Percentiles rank a stretch among this genome's conserved stretches.
Conservation (phyloP, 305 asterid species). For the Solanum hybrid region DNA sequence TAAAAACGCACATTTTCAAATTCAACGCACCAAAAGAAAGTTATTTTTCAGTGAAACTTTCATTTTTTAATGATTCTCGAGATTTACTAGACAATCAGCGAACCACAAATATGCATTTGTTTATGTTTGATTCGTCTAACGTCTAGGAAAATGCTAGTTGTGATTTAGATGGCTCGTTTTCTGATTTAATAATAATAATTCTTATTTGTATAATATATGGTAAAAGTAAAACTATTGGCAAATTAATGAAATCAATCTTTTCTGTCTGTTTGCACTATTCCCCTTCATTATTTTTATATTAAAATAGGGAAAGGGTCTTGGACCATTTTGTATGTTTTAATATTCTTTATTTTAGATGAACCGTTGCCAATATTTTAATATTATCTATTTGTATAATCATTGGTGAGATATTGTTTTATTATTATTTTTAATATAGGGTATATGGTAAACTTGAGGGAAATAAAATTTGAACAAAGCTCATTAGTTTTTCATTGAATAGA, state of each 20-base stretch:
- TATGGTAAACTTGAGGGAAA: neutral
- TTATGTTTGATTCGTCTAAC: too few species aligned
- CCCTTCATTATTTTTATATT: neutral
- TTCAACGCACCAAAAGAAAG: too few species aligned
- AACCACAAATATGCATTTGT: too few species aligned
- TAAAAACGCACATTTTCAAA: too few species aligned
- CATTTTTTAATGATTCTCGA: too few species aligned
- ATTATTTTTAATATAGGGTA: neutral
- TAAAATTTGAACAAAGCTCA: neutral
- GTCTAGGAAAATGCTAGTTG: too few species aligned
- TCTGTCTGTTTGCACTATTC: neutral
- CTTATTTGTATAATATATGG: neutral
- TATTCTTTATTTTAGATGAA: neutral
- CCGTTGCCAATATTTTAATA: neutral
- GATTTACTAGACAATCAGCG: too few species aligned
- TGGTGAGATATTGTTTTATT: neutral
- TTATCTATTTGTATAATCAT: neutral
- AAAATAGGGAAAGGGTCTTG: neutral
- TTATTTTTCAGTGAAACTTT: too few species aligned
- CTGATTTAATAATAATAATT: too few species aligned
- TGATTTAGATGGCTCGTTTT: too few species aligned
- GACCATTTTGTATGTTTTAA: too few species aligned
- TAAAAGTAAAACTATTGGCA: neutral
- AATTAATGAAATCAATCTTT: neutral
- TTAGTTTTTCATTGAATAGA: neutral